Conservation (phyloP, 805 yeast genomes). For the Nakazawaea ambrosiae region DNA sequence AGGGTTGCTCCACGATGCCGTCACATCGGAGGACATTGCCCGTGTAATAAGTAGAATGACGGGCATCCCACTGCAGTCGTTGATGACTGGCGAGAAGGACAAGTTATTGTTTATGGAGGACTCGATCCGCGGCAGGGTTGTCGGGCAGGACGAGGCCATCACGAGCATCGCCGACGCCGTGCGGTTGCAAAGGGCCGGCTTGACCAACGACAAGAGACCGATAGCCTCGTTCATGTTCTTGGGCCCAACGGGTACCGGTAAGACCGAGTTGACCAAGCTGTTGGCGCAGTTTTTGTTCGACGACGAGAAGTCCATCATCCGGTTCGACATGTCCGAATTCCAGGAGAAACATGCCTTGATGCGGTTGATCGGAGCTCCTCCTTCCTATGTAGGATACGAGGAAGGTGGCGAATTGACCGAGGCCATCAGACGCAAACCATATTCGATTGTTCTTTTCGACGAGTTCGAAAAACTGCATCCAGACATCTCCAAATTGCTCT, state of each 20-base stretch:
- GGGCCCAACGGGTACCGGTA: slow-evolving; percentile 99
- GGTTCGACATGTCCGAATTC: slow-evolving; percentile 98
- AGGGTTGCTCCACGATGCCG: slow-evolving; percentile 75
- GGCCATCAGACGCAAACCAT: slow-evolving; percentile 92
- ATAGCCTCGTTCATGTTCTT: slow-evolving; percentile 94
- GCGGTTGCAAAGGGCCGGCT: slow-evolving; percentile 92
- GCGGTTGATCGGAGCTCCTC: slow-evolving; percentile 94
- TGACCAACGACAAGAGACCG: slow-evolving; percentile 90
- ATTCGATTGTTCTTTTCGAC: slow-evolving; percentile 86
- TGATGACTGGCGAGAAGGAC: slow-evolving; percentile 92
- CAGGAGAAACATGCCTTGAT: slow-evolving; percentile 92
- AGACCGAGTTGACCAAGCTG: slow-evolving; percentile 90
- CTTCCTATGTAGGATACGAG: slow-evolving; percentile 95
- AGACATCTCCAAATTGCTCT: slow-evolving; percentile 82
- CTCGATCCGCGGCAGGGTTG: slow-evolving; percentile 66
- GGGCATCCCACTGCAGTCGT: slow-evolving; percentile 87
- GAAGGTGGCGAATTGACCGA: slow-evolving; percentile 95
- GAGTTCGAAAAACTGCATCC: slow-evolving; percentile 97
- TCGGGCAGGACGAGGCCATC: slow-evolving; percentile 96
- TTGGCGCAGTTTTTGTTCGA: slow-evolving; percentile 89
- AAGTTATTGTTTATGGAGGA: slow-evolving; percentile 83
- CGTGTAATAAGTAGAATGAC: slow-evolving; percentile 90
- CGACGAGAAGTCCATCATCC: slow-evolving; percentile 75
- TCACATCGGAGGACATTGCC: slow-evolving; percentile 91
- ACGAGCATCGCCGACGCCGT: slow-evolving; percentile 89